A percentile compares a stretch with the other conserved stretches of the same genome.
phyloP scores from a whole-genome alignment of 768 basidiomycete genomes.

The Panellus pusillus region DNA sequence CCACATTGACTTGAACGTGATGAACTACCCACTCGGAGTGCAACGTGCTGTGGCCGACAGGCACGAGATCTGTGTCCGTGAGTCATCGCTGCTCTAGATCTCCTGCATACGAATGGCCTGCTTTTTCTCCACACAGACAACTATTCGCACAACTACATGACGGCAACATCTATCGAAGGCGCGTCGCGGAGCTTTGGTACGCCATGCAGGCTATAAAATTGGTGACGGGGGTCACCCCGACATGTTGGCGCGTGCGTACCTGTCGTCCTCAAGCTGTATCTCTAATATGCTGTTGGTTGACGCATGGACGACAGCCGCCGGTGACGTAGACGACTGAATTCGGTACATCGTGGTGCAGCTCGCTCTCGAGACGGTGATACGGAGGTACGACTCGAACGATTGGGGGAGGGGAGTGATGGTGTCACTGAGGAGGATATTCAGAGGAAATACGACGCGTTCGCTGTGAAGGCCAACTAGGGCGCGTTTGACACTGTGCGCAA shows the following conservation, averaged over 20 bases:
- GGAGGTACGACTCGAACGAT: conserved; percentile 55
- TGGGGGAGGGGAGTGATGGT: conserved; percentile 23
- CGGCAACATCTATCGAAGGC: conserved; percentile 56
- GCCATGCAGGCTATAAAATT: conserved; percentile 59
- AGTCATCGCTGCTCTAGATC: conserved; percentile 32
- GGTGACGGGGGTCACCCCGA: conserved; percentile 55
- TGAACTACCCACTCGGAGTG: conserved; percentile 55
- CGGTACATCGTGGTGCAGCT: conserved; percentile 12
- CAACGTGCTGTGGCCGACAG: conserved; percentile 51
- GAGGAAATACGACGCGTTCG: conserved; percentile 3
- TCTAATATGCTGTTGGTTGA: neutral
- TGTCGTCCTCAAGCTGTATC: too few species aligned
- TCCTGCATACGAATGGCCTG: too few species aligned
- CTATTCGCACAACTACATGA: conserved; percentile 63
- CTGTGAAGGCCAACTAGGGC: neutral
- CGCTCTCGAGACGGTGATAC: conserved; percentile 56
- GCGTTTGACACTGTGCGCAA: neutral
- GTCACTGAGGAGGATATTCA: neutral
- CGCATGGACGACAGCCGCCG: conserved; percentile 4
- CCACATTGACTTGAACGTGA: conserved; percentile 58
- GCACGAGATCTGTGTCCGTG: conserved; percentile 61
- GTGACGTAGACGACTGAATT: conserved; percentile 18
- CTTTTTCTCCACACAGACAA: conserved; percentile 34
- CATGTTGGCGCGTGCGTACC: conserved; percentile 46
- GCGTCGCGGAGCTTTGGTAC: conserved; percentile 81